phyloP scores from a whole-genome alignment of 2,329 filamentous ascomycete species.

The Phaeomoniella chlamydospora region DNA sequence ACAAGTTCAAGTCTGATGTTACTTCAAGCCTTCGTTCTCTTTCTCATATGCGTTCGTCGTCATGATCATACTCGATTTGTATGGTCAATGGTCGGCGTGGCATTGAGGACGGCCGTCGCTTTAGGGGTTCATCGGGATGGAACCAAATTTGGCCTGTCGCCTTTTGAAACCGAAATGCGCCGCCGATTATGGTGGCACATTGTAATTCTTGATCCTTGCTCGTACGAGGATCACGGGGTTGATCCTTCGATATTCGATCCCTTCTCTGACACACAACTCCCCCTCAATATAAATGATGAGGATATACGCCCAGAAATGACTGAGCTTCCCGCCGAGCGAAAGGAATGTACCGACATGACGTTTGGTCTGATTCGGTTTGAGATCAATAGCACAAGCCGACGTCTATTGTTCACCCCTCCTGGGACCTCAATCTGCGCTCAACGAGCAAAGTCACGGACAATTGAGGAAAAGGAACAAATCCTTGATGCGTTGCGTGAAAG shows the following conservation, averaged over 20 bases:
- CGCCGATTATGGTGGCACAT: slow-evolving; percentile 38
- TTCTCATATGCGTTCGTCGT: slow-evolving; percentile 35
- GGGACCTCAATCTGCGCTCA: slow-evolving; percentile 10
- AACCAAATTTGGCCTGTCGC: slow-evolving; percentile 27
- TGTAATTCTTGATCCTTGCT: slow-evolving; percentile 30
- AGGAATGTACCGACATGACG: slow-evolving; percentile 40
- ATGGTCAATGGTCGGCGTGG: slow-evolving; percentile 26
- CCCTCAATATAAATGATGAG: slow-evolving; percentile 35
- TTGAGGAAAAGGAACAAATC: slow-evolving; percentile 25
- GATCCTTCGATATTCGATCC: slow-evolving; percentile 27
- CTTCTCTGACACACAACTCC: slow-evolving; percentile 31
- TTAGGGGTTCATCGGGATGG: slow-evolving; percentile 34
- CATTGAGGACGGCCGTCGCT: slow-evolving; percentile 23
- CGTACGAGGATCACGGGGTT: slow-evolving; percentile 34
- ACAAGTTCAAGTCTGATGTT: slow-evolving; percentile 47
- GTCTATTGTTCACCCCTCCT: slow-evolving; percentile 21
- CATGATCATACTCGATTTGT: slow-evolving; percentile 26
- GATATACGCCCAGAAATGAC: slow-evolving; percentile 33
- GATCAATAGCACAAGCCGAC: slow-evolving; percentile 27
- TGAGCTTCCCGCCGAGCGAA: slow-evolving; percentile 31
- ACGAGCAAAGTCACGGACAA: slow-evolving; percentile 4
- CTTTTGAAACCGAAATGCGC: slow-evolving; percentile 37
- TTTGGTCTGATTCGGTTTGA: slow-evolving; percentile 38
- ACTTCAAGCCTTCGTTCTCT: slow-evolving; percentile 48
- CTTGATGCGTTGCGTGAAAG: slow-evolving; percentile 38